A percentile compares a stretch with the other conserved stretches of the same genome.
These are phyloP conservation scores for Lactarius indigo DNA, from an alignment of 768 basidiomycete genomes.

Conservation along the genomic window DNA sequence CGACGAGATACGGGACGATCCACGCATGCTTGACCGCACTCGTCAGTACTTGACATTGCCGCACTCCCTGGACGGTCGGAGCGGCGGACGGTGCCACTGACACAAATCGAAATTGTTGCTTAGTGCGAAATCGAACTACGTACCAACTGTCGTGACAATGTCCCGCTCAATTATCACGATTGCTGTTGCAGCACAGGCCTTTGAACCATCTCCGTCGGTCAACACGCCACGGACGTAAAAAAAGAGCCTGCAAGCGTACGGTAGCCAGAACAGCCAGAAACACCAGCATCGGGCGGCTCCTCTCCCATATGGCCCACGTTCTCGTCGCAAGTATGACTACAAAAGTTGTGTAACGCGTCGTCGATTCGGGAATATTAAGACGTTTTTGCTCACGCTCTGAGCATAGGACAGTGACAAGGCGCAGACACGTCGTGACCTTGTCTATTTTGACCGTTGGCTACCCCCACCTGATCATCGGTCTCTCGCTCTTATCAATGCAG, in stretches of 20 bases:
- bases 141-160: background rate
- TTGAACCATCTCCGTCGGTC: background rate
- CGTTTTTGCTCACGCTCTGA: conserved; percentile 10
- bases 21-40: conserved; percentile 2
- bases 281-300: conserved; percentile 19
- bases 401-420: background rate
- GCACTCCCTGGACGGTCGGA: background rate
- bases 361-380: background rate
- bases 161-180: background rate
- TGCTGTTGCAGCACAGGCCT: conserved; percentile 9
- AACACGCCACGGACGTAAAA: background rate
- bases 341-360: too few relatives aligned
- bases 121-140: background rate
- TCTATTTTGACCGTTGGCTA: background rate
- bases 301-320: conserved; percentile 33
- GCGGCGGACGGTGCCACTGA: background rate
- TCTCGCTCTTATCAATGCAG: background rate
- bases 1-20: conserved; percentile 2
- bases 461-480: background rate
- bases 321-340: conserved; percentile 30
- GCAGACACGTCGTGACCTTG: background rate
- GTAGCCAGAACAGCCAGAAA: background rate
- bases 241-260: background rate
- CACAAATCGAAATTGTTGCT: background rate
- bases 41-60: background rate